Conservation (phyloP, 1,139 yeast genomes). For the Pichia sp. region DNA sequence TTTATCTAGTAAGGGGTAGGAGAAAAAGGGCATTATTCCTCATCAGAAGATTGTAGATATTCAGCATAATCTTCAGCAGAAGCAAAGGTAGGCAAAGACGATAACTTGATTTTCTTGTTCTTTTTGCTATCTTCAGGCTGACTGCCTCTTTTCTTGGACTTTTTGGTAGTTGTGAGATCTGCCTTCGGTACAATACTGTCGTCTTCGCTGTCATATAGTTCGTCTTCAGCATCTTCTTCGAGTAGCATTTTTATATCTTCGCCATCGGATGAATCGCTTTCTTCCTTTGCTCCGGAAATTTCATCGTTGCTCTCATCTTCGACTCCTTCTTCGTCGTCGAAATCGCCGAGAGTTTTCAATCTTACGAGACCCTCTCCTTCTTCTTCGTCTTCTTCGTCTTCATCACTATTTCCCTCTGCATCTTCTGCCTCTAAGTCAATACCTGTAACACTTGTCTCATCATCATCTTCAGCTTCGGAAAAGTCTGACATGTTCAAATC, state of each 20-base stretch:
- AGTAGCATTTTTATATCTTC: constrained; percentile 31
- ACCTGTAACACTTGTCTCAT: background rate
- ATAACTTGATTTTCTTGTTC: constrained; percentile 56
- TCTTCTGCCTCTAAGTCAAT: constrained; percentile 28
- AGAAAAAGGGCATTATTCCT: constrained; percentile 20
- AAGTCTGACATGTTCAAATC: constrained; percentile 41
- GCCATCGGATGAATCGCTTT: constrained; percentile 32
- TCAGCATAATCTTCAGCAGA: constrained; percentile 85
- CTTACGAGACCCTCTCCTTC: constrained; percentile 18
- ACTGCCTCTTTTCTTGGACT: constrained; percentile 23
- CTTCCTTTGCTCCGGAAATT: constrained; percentile 30
- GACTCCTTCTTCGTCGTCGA: constrained; percentile 23
- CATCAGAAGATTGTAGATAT: constrained; percentile 58
- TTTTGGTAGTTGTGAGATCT: constrained; percentile 10
- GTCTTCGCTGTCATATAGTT: constrained; percentile 25
- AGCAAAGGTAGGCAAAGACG: constrained; percentile 79
- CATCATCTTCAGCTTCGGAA: constrained; percentile 34
- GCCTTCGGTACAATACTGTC: constrained; percentile 27
- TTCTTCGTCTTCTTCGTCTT: constrained; percentile 5
- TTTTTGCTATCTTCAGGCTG: constrained; percentile 32
- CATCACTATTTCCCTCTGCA: constrained; percentile 15
- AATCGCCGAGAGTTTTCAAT: constrained; percentile 17
- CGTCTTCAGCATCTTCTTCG: constrained; percentile 36
- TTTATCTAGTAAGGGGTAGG: background rate
- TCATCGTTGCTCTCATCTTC: constrained; percentile 26